Evolutionary conservation across 176 grass and related monocot species (phyloP), one percentile per base, ranked within the genome.

Genomic region (Carex pumila): DNA sequence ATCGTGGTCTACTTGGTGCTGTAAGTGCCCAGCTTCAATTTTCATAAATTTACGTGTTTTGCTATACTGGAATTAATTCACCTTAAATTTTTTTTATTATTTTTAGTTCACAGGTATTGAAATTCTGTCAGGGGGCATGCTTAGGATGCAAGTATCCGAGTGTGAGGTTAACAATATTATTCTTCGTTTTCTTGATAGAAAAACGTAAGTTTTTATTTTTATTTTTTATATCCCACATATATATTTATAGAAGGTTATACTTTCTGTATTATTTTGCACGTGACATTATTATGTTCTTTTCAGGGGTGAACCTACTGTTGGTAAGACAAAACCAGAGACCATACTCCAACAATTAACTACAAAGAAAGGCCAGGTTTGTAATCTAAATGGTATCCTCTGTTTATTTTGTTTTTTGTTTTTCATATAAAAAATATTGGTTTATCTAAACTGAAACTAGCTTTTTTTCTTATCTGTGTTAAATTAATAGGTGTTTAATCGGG

Each of bases 81-180:
- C 89, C 37, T 79, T 85, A 64, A 77, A 25, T n/a, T 68, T 88
- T n/a, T 68, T 88, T 36, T 83, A 85, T 74, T 90, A 22, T 43
- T 19, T 75, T 69, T 85, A 95, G 96, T 91, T 95, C 79, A 95
- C 93, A 55, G 91, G 86, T 81, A 91, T 91, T 74, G 96, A 95
- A 80, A 90, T 99, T 57, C 89, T 99, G 86, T 99, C 96, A 81
- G 96, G 96, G 88, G 93, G 96, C 80, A 89, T 99, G 80, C 58
- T 99, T 69, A 89, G 86, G 91, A 41, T 99, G 61, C 91, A 94
- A 85, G 87, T 99, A 83, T 91, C 91, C 43, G 91, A 99, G 85
- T 89, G 81, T 17, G 91, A 94, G 90, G 96, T 99, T 65, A 99
- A 99, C 85, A 88, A 95, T 80, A 95, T 99, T 68, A 92, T 73